Conservation (phyloP, 2,329 filamentous ascomycete species). For the Fusarium sp. region DNA sequence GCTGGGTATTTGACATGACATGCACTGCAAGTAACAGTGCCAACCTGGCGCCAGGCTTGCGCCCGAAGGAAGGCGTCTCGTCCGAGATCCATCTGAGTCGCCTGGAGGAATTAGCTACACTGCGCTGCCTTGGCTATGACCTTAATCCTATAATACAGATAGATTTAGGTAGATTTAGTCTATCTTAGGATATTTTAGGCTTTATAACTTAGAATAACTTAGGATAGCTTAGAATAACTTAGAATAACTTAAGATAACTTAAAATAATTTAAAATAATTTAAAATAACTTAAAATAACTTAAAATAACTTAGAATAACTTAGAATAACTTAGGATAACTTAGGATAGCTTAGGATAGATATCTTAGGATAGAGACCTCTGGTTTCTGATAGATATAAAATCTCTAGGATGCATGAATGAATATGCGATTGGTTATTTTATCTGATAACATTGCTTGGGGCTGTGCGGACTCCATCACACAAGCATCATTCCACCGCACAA, state of each 20-base stretch:
- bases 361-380: neutral
- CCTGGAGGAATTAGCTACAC: neutral
- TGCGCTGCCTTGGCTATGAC: neutral
- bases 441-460: neutral
- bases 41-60: neutral
- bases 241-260: neutral
- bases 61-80: neutral
- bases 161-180: neutral
- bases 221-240: neutral
- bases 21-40: neutral
- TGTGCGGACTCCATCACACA: neutral
- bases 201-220: neutral
- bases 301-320: neutral
- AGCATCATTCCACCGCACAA: neutral
- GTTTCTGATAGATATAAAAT: neutral
- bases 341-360: too few species aligned
- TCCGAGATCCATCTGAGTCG: neutral
- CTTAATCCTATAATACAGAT: neutral
- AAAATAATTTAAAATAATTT: too few species aligned
- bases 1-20: neutral
- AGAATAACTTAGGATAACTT: too few species aligned
- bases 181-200: neutral
- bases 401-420: conserved; percentile 30
- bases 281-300: neutral
- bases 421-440: neutral